These are phyloP conservation scores for Novymonas esmeraldas DNA, from an alignment of 208 protist genomes.

Conservation along the genomic window DNA sequence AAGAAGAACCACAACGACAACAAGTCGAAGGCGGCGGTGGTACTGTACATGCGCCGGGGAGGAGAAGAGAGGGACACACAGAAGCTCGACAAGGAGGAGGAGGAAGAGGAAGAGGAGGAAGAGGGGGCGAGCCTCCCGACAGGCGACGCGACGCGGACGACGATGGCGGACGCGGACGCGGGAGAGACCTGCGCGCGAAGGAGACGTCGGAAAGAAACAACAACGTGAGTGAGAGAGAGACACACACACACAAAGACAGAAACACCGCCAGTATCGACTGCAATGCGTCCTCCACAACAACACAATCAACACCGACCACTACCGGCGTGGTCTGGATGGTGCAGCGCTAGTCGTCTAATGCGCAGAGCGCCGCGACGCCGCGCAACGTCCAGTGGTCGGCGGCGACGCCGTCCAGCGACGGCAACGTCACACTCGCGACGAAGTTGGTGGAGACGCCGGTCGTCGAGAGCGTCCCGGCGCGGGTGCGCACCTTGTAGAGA, in stretches of 20 bases:
- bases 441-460: slow-evolving; percentile 93
- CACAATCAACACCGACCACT: slow-evolving; percentile 14
- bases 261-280: not conserved
- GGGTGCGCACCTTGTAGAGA: slow-evolving; percentile 92
- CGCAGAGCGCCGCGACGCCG: slow-evolving; percentile 90
- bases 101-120: slow-evolving; percentile 8
- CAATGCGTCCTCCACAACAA: not conserved
- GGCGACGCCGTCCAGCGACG: slow-evolving; percentile 48
- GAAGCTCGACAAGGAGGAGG: not conserved
- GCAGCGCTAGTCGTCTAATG: slow-evolving; percentile 79
- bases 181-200: not conserved
- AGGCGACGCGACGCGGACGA: too few relatives aligned
- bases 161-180: too few relatives aligned
- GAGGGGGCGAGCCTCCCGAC: not conserved
- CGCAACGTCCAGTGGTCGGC: slow-evolving; percentile 92
- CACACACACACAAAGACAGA: slow-evolving; percentile 9
- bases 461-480: slow-evolving; percentile 88
- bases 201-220: slow-evolving; percentile 14
- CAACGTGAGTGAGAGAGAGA: not conserved
- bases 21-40: not conserved
- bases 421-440: slow-evolving; percentile 82
- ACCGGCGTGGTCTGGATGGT: too few relatives aligned
- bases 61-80: not conserved
- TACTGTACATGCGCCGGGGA: not conserved
- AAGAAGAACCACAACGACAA: not conserved